Conservation (phyloP, 2,329 filamentous ascomycete species). For the Microcera coccophila region DNA sequence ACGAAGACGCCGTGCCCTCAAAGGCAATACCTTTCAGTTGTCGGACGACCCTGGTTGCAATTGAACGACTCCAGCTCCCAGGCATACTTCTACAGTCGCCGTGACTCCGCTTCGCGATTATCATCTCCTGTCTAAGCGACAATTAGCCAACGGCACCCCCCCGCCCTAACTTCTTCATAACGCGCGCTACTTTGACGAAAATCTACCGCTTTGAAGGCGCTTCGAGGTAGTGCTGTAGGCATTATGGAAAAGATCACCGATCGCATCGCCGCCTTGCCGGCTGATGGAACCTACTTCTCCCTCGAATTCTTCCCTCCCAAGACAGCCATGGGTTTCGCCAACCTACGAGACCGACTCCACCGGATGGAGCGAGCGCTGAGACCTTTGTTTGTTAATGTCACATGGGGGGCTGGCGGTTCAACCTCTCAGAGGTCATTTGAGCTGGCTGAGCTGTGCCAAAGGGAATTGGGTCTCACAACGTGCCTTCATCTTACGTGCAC, state of each 20-base stretch:
- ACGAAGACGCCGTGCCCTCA: too few relatives aligned
- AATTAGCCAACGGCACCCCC: too few relatives aligned
- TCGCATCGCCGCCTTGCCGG: conserved; percentile 87
- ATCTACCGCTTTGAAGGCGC: too few relatives aligned
- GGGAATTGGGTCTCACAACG: conserved; percentile 86
- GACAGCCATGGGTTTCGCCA: conserved; percentile 91
- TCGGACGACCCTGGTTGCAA: too few relatives aligned
- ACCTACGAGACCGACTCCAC: conserved; percentile 86
- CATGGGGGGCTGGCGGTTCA: conserved; percentile 94
- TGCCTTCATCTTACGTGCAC: conserved; percentile 96
- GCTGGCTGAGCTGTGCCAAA: conserved; percentile 90
- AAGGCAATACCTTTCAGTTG: too few relatives aligned
- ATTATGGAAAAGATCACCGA: conserved; percentile 84
- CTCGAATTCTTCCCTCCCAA: conserved; percentile 99
- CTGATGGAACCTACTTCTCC: conserved; percentile 82
- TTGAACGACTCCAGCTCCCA: too few relatives aligned
- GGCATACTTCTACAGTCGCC: too few relatives aligned
- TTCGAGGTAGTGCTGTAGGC: neutral
- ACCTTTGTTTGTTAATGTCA: conserved; percentile 93
- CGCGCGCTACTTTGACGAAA: neutral
- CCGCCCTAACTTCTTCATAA: neutral
- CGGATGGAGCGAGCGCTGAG: conserved; percentile 90
- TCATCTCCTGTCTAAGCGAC: too few relatives aligned
- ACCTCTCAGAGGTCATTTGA: conserved; percentile 89
- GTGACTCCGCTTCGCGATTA: too few relatives aligned